Conservation (phyloP, 2,329 filamentous ascomycete species). For the Amesomyces nigricolor region DNA sequence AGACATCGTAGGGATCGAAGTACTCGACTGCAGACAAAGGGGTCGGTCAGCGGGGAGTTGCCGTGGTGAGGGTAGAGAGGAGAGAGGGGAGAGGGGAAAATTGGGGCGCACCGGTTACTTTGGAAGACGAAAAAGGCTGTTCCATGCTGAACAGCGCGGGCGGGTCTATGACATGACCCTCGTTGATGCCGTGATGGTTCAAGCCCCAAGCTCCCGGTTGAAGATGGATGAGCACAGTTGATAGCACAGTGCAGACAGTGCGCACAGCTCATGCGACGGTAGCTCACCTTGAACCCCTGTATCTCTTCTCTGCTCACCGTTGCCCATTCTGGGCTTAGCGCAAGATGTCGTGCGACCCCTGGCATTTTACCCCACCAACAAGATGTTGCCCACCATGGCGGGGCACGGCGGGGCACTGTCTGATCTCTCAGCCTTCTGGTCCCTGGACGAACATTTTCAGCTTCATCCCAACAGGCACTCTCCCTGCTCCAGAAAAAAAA, state of each 20-base stretch:
- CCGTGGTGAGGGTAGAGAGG: constrained; percentile 9
- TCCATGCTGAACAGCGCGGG: constrained; percentile 49
- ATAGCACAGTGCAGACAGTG: neutral
- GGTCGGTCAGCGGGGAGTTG: constrained; percentile 11
- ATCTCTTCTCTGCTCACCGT: neutral
- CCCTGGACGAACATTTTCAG: constrained; percentile 13
- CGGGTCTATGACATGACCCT: constrained; percentile 29
- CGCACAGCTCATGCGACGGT: neutral
- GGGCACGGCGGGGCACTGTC: constrained; percentile 10
- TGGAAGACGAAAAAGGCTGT: constrained; percentile 64
- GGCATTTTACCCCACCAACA: constrained; percentile 11
- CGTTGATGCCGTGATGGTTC: neutral
- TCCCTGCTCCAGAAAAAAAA: neutral
- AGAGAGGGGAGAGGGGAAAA: neutral
- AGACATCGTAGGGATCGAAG: constrained; percentile 86
- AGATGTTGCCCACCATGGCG: neutral
- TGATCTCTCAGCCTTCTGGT: neutral
- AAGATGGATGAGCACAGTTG: neutral
- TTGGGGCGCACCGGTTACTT: constrained; percentile 60
- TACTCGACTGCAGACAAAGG: constrained; percentile 68
- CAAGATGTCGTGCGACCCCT: constrained; percentile 2
- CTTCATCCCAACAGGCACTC: neutral
- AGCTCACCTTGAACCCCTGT: constrained; percentile 10
- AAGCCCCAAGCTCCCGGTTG: neutral
- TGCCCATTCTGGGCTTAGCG: constrained; percentile 10